Evolutionary conservation across 2,329 filamentous ascomycete species (phyloP).

Genomic region (Paramyrothecium sp.): DNA sequence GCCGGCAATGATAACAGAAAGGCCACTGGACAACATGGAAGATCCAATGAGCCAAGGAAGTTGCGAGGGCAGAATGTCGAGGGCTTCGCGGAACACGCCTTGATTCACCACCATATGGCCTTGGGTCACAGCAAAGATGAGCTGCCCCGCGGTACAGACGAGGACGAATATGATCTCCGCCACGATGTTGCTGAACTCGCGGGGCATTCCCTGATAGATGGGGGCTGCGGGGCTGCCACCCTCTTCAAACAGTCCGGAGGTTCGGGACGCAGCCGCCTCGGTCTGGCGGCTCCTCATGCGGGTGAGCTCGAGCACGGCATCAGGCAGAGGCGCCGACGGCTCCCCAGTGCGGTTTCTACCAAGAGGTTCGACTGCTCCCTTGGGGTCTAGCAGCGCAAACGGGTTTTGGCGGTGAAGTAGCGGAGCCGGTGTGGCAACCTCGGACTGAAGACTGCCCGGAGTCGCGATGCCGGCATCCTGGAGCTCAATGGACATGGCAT

Average conservation of each 20-base stretch:
- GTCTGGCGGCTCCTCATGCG: constrained; percentile 7
- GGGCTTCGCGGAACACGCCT: constrained; percentile 3
- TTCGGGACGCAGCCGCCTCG: not conserved
- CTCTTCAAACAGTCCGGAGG: constrained; percentile 3
- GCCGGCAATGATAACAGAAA: constrained; percentile 9
- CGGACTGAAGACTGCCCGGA: not conserved
- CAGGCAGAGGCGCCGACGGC: not conserved
- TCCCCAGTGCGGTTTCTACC: not conserved
- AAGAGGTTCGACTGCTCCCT: not conserved
- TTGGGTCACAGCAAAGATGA: constrained; percentile 6
- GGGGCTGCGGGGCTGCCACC: constrained; percentile 6
- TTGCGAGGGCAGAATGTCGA: constrained; percentile 7
- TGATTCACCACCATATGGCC: constrained; percentile 10
- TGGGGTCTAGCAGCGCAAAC: not conserved
- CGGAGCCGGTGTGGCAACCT: not conserved
- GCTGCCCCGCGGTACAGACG: constrained; percentile 6
- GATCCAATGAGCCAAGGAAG: constrained; percentile 8
- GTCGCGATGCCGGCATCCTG: not conserved
- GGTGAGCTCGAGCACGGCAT: constrained; percentile 3
- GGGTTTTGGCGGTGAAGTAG: not conserved
- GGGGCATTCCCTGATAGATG: constrained; percentile 6
- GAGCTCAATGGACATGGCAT: not conserved
- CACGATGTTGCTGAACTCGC: constrained; percentile 6
- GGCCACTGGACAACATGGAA: constrained; percentile 7
- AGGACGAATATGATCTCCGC: constrained; percentile 9